Percentiles rank a stretch among this genome's conserved stretches.
These are phyloP conservation scores for Kwoniella botswanensis DNA, from an alignment of 768 basidiomycete species.

Conservation along the genomic window DNA sequence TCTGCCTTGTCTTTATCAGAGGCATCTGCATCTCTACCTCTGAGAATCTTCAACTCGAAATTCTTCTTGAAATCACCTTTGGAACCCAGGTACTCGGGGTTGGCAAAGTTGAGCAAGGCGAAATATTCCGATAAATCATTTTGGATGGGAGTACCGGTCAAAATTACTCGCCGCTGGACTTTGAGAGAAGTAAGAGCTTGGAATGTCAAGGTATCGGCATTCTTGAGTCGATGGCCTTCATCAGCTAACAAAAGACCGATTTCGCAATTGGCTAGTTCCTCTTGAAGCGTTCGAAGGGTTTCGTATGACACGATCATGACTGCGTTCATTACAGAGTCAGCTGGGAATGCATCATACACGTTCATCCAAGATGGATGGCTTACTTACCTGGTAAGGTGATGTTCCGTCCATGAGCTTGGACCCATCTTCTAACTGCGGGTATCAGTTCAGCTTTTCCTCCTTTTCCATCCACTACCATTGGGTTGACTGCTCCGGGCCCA, in stretches of 20 bases:
- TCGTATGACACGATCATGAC: slow-evolving; percentile 99
- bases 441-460: slow-evolving; percentile 81
- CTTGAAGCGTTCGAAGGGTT: slow-evolving; percentile 80
- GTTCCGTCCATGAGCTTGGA: slow-evolving; percentile 81
- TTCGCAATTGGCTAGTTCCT: slow-evolving; percentile 74
- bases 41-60: slow-evolving; percentile 87
- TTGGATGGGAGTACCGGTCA: slow-evolving; percentile 92
- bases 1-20: slow-evolving; percentile 76
- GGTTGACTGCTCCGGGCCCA: slow-evolving; percentile 75
- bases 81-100: slow-evolving; percentile 84
- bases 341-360: neutral
- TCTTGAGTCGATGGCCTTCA: slow-evolving; percentile 96
- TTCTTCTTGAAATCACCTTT: slow-evolving; percentile 93
- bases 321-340: slow-evolving; percentile 48
- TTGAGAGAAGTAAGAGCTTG: slow-evolving; percentile 79
- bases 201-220: slow-evolving; percentile 92
- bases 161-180: slow-evolving; percentile 86
- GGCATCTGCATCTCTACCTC: slow-evolving; percentile 86
- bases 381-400: slow-evolving; percentile 83
- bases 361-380: neutral
- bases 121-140: slow-evolving; percentile 96
- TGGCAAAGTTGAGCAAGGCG: slow-evolving; percentile 88
- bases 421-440: slow-evolving; percentile 83
- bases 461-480: slow-evolving; percentile 89
- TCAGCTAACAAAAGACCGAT: slow-evolving; percentile 95